A percentile compares a stretch with the other conserved stretches of the same genome.
These are phyloP conservation scores for Paracoccidioides lutzii DNA, from an alignment of 2,329 filamentous ascomycete species.

Conservation along the genomic window DNA sequence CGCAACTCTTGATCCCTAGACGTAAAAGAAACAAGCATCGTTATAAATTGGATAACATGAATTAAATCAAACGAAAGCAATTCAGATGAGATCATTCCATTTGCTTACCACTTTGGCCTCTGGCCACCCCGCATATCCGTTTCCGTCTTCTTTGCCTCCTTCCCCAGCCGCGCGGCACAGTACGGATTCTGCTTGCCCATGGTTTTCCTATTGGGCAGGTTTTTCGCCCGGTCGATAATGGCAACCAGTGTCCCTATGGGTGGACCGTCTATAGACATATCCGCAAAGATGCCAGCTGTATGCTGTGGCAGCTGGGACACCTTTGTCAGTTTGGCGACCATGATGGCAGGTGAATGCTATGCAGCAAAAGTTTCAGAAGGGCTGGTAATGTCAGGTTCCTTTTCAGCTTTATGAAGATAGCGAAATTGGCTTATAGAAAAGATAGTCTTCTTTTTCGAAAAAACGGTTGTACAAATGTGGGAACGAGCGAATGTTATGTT, in stretches of 20 bases:
- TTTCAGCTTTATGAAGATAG: too few relatives aligned
- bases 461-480: neutral
- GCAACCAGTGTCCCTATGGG: slow-evolving; percentile 85
- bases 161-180: slow-evolving; percentile 82
- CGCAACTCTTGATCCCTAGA: slow-evolving; percentile 91
- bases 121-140: slow-evolving; percentile 91
- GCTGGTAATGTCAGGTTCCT: too few relatives aligned
- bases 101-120: slow-evolving; percentile 76
- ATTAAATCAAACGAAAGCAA: slow-evolving; percentile 10
- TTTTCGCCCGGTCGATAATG: slow-evolving; percentile 90
- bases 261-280: slow-evolving; percentile 86
- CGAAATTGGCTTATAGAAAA: too few relatives aligned
- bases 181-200: slow-evolving; percentile 99
- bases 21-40: neutral
- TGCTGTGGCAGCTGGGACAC: slow-evolving; percentile 53
- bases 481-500: neutral
- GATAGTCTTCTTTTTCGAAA: too few relatives aligned
- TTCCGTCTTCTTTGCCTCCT: slow-evolving; percentile 93
- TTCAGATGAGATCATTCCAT: neutral
- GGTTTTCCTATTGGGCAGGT: slow-evolving; percentile 87
- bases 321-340: slow-evolving; percentile 27
- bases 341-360: slow-evolving; percentile 5
- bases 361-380: too few relatives aligned
- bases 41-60: neutral
- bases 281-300: slow-evolving; percentile 84